Base-by-base conservation (phyloP, 331 rosid species). In the Acacia concinna region DNA sequence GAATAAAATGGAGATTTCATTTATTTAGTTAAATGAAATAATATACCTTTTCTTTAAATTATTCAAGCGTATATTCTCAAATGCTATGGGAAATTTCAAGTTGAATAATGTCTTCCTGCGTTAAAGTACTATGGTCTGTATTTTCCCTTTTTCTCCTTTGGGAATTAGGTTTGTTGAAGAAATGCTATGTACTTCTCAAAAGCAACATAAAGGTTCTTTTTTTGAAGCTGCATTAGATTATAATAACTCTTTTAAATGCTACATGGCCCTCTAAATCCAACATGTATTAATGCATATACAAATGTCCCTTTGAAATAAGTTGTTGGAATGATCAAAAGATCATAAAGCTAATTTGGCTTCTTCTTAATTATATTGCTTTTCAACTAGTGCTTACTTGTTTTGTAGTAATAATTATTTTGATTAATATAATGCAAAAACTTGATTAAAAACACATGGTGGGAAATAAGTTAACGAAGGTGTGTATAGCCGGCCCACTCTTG, bases 401-500 rank as follows among this genome's bases (percentile, higher is more conserved):
- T 41, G 27, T 86, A 77, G 87, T 35, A 73, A 77, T 86, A 78
- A 86, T 83, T 62, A 80, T 38, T 49, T 14, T 71, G 47, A 73
- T 54, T 37, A 59, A 27, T 27, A 23, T 23, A 59, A 28, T 25
- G 65, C 18, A 44, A 4, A 21, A 41, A 59, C 32, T n/a, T 57
- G 60, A 81, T 38, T 82, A 62, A 68, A 82, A 79, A 81, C 51
- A 73, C n/a, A 68, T 46, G 83, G 75, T 89, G 54, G 62, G 49
- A 87, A 86, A 86, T 95, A 90, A 84, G 98, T 93, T 78, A 91
- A 89, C 78, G 65, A 57, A 91, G 97, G 91, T 91, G 91, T 88
- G 89, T 88, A 56, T 56, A 76, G 99, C 98, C 98, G 99, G 94
- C 97, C 94, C 62, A 75, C 62, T 76, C 86, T 91, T 91, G 96